Evolutionary conservation across 2,329 filamentous ascomycete genomes (phyloP), one percentile per base, ranked within the genome.

Genomic region (Talaromyces atroroseus): DNA sequence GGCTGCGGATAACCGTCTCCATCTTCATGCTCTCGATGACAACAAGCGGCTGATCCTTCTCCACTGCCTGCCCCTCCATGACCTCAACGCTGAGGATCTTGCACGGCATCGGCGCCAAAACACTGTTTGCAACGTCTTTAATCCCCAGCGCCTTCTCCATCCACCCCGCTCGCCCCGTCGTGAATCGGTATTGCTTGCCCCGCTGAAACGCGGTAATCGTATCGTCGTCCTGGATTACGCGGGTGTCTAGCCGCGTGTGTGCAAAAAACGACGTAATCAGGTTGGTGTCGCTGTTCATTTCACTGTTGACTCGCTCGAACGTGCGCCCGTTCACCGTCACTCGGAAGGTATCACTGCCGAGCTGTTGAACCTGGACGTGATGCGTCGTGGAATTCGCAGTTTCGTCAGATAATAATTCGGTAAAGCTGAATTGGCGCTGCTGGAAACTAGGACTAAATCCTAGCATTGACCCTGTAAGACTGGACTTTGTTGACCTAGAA

Each of bases 51-150:
- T 92, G 85, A 47, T 92, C 92, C 76, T 92, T 95, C 68, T 85
- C 85, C 16, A 99, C 94, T 48, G 74, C 75, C 61, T 95, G 84
- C 0, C 94, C 94, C 64, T 90, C 90, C 26, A 80, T 75, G 0
- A 96, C 90, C 71, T 96, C 89, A 49, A 96, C 94, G 62, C 90
- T 85, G 60, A 99, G 76, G 24, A 99, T 87, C 76, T 97, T 97
- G 75, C 94, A 97, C 1, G 94, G 94, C 94, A 99, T 99, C 0
- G 94, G 94, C 21, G 94, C 90, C 23, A 89, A 80, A 1, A 97
- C 90, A 53, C 88, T 94, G 58, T 92, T 92, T 6, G 85, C 80
- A 0, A 82, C 81, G 66, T 95, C 90, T 70, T 90, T 92, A 60
- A 89, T 76, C 0, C 92, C 92, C 7, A 96, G 78, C 0, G 90